Conservation (phyloP, 371 early-diverging fungal genomes). For the Mucor irregularis region DNA sequence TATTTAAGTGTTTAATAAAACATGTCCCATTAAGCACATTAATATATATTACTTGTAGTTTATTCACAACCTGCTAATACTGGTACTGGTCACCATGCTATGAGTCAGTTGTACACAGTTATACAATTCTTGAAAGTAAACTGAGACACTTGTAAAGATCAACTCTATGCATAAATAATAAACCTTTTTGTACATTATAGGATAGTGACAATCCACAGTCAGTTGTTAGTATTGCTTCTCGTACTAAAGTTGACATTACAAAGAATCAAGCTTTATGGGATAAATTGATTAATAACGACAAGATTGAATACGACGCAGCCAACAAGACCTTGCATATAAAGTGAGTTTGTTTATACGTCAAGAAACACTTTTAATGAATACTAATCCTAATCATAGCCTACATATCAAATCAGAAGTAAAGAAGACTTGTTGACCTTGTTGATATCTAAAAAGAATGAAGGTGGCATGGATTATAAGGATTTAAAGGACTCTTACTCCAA, state of each 20-base stretch:
- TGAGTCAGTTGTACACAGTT: constrained; percentile 63
- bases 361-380: background rate
- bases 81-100: constrained; percentile 58
- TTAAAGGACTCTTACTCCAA: constrained; percentile 82
- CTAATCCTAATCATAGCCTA: constrained; percentile 65
- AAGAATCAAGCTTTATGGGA: constrained; percentile 59
- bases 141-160: background rate
- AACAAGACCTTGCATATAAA: constrained; percentile 69
- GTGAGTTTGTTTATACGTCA: constrained; percentile 32
- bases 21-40: no score
- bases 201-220: constrained; percentile 66
- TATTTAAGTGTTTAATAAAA: background rate
- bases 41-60: constrained; percentile 17
- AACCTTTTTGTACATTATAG: constrained; percentile 34
- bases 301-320: constrained; percentile 61
- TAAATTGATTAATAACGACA: constrained; percentile 62
- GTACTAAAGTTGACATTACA: constrained; percentile 61
- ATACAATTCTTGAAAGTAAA: constrained; percentile 59
- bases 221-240: constrained; percentile 59
- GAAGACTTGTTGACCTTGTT: constrained; percentile 74
- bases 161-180: background rate
- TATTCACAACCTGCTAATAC: constrained; percentile 64
- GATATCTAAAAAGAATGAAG: constrained; percentile 55
- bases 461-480: constrained; percentile 80
- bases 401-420: constrained; percentile 72